Conservation (phyloP, 257 asterid genomes). For the Primulina huaijiensis region DNA sequence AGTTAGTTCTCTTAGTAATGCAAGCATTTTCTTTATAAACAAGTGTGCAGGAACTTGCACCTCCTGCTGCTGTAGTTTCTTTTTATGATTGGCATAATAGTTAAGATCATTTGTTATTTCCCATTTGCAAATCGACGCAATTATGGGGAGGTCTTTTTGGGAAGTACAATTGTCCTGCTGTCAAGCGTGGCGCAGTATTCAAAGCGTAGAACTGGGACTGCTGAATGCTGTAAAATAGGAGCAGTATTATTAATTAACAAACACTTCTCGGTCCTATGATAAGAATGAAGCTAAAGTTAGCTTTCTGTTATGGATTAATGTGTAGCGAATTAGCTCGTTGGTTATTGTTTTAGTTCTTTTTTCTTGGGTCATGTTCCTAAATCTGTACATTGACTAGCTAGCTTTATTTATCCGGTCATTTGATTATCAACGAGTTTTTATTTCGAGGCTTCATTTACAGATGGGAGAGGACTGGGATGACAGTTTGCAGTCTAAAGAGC, state of each 20-base stretch:
- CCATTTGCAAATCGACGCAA: background rate
- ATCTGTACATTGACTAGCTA: background rate
- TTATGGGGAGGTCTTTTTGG: background rate
- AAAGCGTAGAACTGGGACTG: background rate
- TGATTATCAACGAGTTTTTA: conserved; percentile 14
- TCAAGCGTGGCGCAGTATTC: background rate
- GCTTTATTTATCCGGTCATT: background rate
- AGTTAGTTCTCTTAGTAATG: conserved; percentile 44
- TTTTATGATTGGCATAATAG: background rate
- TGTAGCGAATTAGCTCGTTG: background rate
- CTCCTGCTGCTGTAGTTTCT: background rate
- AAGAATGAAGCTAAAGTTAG: background rate
- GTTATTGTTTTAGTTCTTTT: background rate
- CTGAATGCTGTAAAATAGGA: background rate
- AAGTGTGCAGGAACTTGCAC: background rate
- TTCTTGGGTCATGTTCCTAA: background rate
- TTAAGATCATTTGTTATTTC: background rate
- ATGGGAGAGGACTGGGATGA: conserved; percentile 94
- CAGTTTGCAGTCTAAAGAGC: conserved; percentile 75
- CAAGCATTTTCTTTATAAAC: conserved; percentile 18
- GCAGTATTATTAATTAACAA: too few relatives aligned
- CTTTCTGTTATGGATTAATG: background rate
- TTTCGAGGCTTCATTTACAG: conserved; percentile 37
- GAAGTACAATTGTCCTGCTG: background rate
- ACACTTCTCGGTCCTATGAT: background rate